A percentile compares a stretch with the other conserved stretches of the same genome.
Evolutionary conservation across 179 eudicot species (phyloP).

Genomic region (Spinacia oleracea): DNA sequence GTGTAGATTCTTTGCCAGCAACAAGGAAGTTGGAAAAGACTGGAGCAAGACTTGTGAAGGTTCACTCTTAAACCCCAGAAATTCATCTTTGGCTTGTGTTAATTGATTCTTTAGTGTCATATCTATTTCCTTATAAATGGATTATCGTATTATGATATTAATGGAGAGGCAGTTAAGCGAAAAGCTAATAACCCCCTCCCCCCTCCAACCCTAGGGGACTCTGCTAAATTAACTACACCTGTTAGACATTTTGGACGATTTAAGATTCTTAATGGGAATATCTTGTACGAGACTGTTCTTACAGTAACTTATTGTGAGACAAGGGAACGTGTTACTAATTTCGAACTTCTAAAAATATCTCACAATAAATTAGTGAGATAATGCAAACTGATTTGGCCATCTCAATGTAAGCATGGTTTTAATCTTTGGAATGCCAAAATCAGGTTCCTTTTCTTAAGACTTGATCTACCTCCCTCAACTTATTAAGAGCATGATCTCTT

Average conservation of each 20-base stretch:
- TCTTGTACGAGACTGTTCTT: background rate
- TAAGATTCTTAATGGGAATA: background rate
- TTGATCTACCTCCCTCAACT: background rate
- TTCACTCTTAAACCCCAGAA: constrained; percentile 8
- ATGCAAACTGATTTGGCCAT: too few relatives aligned
- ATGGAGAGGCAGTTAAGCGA: too few relatives aligned
- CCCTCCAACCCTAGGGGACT: background rate
- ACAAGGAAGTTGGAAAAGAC: constrained; percentile 7
- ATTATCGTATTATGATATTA: background rate
- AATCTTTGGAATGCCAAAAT: too few relatives aligned
- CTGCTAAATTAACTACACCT: too few relatives aligned
- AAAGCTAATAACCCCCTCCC: too few relatives aligned
- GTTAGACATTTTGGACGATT: background rate
- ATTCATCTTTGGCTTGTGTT: background rate
- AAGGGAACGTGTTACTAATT: background rate
- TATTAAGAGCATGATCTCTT: background rate
- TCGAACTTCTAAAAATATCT: too few relatives aligned
- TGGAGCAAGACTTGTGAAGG: constrained; percentile 23
- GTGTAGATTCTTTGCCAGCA: constrained; percentile 26
- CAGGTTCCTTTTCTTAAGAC: too few relatives aligned
- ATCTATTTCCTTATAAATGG: background rate
- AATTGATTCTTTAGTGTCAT: background rate
- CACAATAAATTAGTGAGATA: too few relatives aligned
- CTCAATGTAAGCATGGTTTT: too few relatives aligned
- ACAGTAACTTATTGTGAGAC: background rate